These are phyloP conservation scores for Hyphopichia wangnamkhiaoensis DNA, from an alignment of 1,139 yeast genomes.

Conservation along the genomic window DNA sequence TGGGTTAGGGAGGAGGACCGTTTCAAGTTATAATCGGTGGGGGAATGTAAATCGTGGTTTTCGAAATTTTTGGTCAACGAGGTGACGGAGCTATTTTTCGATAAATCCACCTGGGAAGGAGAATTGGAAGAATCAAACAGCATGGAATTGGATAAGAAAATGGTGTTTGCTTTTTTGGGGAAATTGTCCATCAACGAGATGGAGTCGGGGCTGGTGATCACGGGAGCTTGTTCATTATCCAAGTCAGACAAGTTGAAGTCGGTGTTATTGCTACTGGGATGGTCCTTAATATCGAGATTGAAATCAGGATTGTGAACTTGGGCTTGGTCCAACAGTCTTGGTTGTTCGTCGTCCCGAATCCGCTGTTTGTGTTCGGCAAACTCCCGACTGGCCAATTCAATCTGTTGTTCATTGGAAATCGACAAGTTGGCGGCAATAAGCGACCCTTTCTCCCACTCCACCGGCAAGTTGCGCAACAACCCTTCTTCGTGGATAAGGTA, in stretches of 20 bases:
- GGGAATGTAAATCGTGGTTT: constrained; percentile 28
- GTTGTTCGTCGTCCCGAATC: not conserved
- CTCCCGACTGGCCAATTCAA: constrained; percentile 25
- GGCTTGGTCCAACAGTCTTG: not conserved
- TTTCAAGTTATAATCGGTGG: constrained; percentile 17
- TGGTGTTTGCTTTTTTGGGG: constrained; percentile 4
- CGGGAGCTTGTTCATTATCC: not conserved
- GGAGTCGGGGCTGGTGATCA: not conserved
- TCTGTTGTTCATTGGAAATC: constrained; percentile 17
- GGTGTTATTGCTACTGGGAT: not conserved
- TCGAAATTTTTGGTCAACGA: constrained; percentile 33
- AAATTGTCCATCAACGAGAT: constrained; percentile 3
- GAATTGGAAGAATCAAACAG: not conserved
- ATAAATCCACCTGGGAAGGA: not conserved
- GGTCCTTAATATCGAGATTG: not conserved
- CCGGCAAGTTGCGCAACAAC: constrained; percentile 37
- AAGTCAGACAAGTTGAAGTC: not conserved
- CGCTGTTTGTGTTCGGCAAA: constrained; percentile 34
- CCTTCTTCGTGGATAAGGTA: constrained; percentile 42
- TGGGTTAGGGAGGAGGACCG: constrained; percentile 18
- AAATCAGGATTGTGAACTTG: not conserved
- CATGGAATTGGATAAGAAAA: not conserved
- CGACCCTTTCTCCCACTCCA: constrained; percentile 50
- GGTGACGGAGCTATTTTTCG: constrained; percentile 16
- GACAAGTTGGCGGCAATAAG: constrained; percentile 37